Percentiles rank a stretch among this genome's conserved stretches.
Conservation (phyloP, 2,329 filamentous ascomycete genomes). For the Neofusicoccum ribis region DNA sequence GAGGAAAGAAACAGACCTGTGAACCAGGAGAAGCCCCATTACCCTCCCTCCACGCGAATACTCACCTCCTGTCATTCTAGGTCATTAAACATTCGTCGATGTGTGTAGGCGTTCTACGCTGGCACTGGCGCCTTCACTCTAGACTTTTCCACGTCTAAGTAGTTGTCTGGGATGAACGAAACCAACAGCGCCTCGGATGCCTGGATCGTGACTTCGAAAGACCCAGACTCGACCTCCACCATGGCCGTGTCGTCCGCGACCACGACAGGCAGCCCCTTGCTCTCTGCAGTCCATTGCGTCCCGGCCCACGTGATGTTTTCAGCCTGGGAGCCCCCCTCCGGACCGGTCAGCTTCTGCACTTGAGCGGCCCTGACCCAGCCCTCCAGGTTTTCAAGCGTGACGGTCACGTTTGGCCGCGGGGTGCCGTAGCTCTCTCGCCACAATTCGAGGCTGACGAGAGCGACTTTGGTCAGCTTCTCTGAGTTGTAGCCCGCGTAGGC, state of each 20-base stretch:
- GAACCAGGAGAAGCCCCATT: too few species aligned
- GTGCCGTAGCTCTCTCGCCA: constrained; percentile 1
- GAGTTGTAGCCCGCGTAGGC: constrained; percentile 2
- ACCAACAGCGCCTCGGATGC: constrained; percentile 14
- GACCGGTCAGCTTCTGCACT: background rate
- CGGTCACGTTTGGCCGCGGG: background rate
- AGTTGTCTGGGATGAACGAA: background rate
- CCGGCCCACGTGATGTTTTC: constrained; percentile 6
- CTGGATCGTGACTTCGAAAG: background rate
- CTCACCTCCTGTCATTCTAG: too few species aligned
- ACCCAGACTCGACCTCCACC: background rate
- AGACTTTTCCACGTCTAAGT: background rate
- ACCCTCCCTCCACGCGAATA: too few species aligned
- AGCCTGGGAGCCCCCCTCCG: background rate
- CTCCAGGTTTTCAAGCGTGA: background rate
- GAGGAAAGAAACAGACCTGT: too few species aligned
- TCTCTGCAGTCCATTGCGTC: constrained; percentile 11
- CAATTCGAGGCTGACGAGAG: constrained; percentile 6
- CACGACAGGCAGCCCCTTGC: constrained; percentile 1
- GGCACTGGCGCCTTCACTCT: background rate
- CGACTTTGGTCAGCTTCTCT: background rate
- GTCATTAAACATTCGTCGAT: too few species aligned
- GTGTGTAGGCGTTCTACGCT: too few species aligned
- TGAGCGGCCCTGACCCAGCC: background rate
- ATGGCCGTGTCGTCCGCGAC: background rate